Evolutionary conservation across 306 rosid genomes (phyloP), one percentile per base, ranked within the genome.

Genomic region (Carpinus viminea): DNA sequence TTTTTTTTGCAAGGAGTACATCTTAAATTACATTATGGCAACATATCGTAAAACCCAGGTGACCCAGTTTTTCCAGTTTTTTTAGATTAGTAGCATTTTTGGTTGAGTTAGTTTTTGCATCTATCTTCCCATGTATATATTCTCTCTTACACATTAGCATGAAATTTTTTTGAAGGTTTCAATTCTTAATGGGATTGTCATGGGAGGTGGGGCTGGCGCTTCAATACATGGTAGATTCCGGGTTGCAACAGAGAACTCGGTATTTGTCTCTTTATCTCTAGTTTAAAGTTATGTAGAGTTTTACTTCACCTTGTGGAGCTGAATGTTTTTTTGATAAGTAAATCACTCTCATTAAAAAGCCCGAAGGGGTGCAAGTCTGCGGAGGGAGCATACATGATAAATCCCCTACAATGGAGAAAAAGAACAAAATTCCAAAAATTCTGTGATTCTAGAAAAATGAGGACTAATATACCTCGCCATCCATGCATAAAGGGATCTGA

Each of bases 121-220:
- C 70, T 20, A 21, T 80, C 59, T 64, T 60, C 75, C 70, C 65
- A 72, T 66, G 24, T 54, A 5, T 34, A 2, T 41, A 18, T 8
- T 7, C 68, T 68, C 71, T 78, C 76, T 82, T 54, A 83, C 75
- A 51, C 43, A 73, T 55, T 48, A 57, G 46, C 74, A 21, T 73
- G 56, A 50, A 80, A 80, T 83, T 55, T 77, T 41, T 26, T 79
- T 85, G 71, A 71, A 95, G 98, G 95, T 95, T 87, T 95, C 98
- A 77, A 86, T 95, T 76, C 95, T 92, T 70, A 75, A 95, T 74
- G 98, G 98, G 79, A 90, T 91, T 62, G 98, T 95, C 73, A 92
- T 95, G 98, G 98, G 98, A 79, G 98, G 98, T 86, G 98, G 98
- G 20, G 97, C 98, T 34, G 98, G 98, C 54, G 92, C 78, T 85